Conservation (phyloP, 345 rosid genomes). For the Combretum micranthum region DNA sequence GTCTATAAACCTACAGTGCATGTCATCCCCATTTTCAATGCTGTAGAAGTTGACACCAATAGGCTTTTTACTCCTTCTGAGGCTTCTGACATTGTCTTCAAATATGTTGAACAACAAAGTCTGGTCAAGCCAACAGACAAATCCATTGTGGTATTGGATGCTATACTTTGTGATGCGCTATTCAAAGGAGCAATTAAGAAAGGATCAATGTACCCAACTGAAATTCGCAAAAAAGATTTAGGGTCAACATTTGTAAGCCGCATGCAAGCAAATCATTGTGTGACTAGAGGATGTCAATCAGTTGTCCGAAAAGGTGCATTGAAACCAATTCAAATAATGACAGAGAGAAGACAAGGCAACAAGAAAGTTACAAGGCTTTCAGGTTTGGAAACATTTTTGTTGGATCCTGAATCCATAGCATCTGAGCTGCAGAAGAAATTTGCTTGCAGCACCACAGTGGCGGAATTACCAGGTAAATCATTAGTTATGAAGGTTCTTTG, state of each 20-base stretch:
- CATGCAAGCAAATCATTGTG: slow-evolving; percentile 79
- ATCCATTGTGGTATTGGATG: slow-evolving; percentile 68
- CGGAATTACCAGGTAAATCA: slow-evolving; percentile 66
- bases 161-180: slow-evolving; percentile 72
- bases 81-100: slow-evolving; percentile 77
- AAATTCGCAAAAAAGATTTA: slow-evolving; percentile 78
- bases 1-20: slow-evolving; percentile 82
- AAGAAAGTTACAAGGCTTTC: slow-evolving; percentile 81
- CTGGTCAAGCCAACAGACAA: slow-evolving; percentile 64
- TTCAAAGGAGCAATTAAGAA: slow-evolving; percentile 95
- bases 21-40: slow-evolving; percentile 68
- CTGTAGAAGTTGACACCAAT: slow-evolving; percentile 73
- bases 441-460: slow-evolving; percentile 87
- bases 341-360: slow-evolving; percentile 91
- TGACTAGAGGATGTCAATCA: slow-evolving; percentile 63
- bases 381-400: slow-evolving; percentile 70
- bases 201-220: slow-evolving; percentile 83
- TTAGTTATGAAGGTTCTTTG: not conserved
- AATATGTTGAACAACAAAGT: slow-evolving; percentile 72
- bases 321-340: slow-evolving; percentile 75
- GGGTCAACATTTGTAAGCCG: slow-evolving; percentile 60
- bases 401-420: slow-evolving; percentile 80
- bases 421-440: slow-evolving; percentile 96
- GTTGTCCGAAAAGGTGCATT: slow-evolving; percentile 76
- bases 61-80: slow-evolving; percentile 67